These are phyloP conservation scores for Penicillium mononematosum DNA, from an alignment of 495 filamentous ascomycete genomes.

Conservation along the genomic window DNA sequence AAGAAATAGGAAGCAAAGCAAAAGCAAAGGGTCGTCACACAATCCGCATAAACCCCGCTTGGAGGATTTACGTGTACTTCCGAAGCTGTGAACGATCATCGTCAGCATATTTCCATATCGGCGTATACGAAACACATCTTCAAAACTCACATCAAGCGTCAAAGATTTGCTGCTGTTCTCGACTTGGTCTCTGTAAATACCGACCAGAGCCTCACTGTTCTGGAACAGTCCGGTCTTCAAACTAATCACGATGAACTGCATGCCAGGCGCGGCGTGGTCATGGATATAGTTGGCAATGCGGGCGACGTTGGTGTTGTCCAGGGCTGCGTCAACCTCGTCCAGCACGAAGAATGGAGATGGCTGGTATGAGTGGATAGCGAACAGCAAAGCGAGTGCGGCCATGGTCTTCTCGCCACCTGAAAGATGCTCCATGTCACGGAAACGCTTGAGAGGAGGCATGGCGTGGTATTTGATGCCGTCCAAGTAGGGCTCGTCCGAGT, in stretches of 20 bases:
- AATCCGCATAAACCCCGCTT: conserved; percentile 12
- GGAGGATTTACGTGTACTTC: conserved; percentile 43
- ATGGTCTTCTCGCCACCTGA: conserved; percentile 99
- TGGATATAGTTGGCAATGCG: conserved; percentile 94
- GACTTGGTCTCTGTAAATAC: conserved; percentile 91
- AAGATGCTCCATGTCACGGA: conserved; percentile 98
- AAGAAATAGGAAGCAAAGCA: conserved; percentile 19
- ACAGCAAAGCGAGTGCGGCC: conserved; percentile 91
- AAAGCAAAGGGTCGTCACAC: conserved; percentile 19
- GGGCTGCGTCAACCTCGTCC: conserved; percentile 95
- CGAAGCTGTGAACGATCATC: conserved; percentile 34
- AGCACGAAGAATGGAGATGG: conserved; percentile 96
- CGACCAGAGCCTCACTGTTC: conserved; percentile 87
- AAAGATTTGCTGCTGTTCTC: conserved; percentile 84
- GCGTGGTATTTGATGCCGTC: conserved; percentile 96
- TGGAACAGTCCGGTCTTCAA: conserved; percentile 94
- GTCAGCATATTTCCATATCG: conserved; percentile 1
- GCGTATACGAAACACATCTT: neutral
- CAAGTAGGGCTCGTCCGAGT: conserved; percentile 86
- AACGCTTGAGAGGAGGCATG: conserved; percentile 97
- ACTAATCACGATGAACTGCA: conserved; percentile 98
- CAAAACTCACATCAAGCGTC: conserved; percentile 84
- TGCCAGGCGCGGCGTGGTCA: conserved; percentile 89
- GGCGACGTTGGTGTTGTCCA: conserved; percentile 94
- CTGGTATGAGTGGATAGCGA: conserved; percentile 93